A percentile compares a stretch with the other conserved stretches of the same genome.
These are phyloP conservation scores for Alternaria arborescens DNA, from an alignment of 2,329 filamentous ascomycete species.

Conservation along the genomic window DNA sequence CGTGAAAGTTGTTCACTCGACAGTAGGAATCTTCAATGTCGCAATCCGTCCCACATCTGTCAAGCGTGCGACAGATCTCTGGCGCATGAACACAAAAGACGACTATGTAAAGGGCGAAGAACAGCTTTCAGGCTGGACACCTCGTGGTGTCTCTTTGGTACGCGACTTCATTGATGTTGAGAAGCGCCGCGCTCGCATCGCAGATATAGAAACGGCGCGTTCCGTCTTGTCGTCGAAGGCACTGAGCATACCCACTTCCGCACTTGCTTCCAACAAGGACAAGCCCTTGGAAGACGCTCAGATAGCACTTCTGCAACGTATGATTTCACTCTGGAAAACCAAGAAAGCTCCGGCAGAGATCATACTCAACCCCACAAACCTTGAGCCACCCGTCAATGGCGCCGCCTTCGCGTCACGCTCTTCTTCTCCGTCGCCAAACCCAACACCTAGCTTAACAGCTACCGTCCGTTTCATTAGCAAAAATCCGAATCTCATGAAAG, in stretches of 20 bases:
- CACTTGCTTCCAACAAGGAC: slow-evolving; percentile 20
- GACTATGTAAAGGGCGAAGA: slow-evolving; percentile 98
- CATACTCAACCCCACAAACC: slow-evolving; percentile 61
- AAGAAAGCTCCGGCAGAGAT: slow-evolving; percentile 55
- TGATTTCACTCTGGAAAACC: slow-evolving; percentile 70
- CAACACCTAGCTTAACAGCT: slow-evolving; percentile 72
- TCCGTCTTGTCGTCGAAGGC: slow-evolving; percentile 67
- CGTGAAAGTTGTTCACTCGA: slow-evolving; percentile 85
- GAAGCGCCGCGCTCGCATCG: slow-evolving; percentile 75
- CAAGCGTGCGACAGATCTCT: slow-evolving; percentile 90
- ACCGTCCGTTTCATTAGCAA: slow-evolving; percentile 81
- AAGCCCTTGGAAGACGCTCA: slow-evolving; percentile 44
- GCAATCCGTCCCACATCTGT: slow-evolving; percentile 87
- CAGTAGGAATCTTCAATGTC: slow-evolving; percentile 85
- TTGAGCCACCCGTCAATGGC: slow-evolving; percentile 73
- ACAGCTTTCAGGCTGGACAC: slow-evolving; percentile 81
- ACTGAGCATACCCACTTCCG: slow-evolving; percentile 36
- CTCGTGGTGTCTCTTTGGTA: slow-evolving; percentile 89
- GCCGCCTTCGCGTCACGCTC: slow-evolving; percentile 52
- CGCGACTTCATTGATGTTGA: slow-evolving; percentile 81
- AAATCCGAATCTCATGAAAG: slow-evolving; percentile 76
- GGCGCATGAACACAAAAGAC: slow-evolving; percentile 93
- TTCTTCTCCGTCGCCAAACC: slow-evolving; percentile 47
- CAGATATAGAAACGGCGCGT: slow-evolving; percentile 81
- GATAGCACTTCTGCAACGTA: slow-evolving; percentile 59